Base-by-base conservation (phyloP, 2,329 filamentous ascomycete species). In the Teratosphaeria zuluensis region DNA sequence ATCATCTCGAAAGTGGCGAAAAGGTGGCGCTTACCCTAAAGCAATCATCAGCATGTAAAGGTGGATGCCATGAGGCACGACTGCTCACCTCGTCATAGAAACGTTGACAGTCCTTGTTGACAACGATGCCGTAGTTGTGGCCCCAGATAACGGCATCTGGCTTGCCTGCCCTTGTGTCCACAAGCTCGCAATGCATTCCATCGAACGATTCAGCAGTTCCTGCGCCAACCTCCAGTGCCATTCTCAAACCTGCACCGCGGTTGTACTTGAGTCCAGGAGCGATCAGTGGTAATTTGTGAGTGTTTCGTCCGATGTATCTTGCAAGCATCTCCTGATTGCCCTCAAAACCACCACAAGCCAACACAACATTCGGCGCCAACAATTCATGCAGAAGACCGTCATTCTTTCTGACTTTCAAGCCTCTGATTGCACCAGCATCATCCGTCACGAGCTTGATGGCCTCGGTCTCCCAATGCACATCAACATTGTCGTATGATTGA, bases 1-100 rank as follows among this genome's bases (percentile, higher is more conserved):
- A 75, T 74, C 71, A 74, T 73, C 62, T 77, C 74, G 60, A 76
- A 76, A 1, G 74, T 76, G 5, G 74, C 73, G 60, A 77, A 77
- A 14, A 77, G 71, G 59, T 76, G 84, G 66, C 92, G 84, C 77
- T 96, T 96, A 80, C 92, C 96, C 73, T 48, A n/a, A 4, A 28
- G 24, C 24, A 6, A 48, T 48, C 4, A 11, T 48, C 4, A 48
- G 42, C 42, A 48, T 48, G 42, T 8, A n/a, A 21, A 19, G 4
- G n/a, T 19, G n/a, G n/a, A 21, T 2, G 19, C n/a, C n/a, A 21
- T 8, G 42, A 48, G 6, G 19, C n/a, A 48, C 19, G 42, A 16
- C 42, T 48, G 42, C 42, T 19, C 5, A 48, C n/a, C 42, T 97
- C 92, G 69, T 96, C 92, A 76, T 97, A 97, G 75, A 97, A 96